Base-by-base conservation (phyloP, 306 rosid species). In the Pachyrhizus erosus region DNA sequence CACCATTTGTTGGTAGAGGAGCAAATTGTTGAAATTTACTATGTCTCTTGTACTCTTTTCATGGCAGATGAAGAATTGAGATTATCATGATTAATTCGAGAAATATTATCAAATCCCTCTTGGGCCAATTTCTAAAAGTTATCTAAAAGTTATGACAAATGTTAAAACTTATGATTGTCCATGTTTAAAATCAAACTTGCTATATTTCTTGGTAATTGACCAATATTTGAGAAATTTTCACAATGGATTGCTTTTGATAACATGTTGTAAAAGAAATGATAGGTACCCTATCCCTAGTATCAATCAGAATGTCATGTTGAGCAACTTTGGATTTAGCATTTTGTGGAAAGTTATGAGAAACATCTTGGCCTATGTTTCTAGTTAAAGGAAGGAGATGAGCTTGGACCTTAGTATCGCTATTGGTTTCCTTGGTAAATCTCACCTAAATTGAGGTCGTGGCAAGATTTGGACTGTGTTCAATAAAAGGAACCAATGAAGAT, bases 201-300 rank as follows among this genome's bases (percentile, higher is more conserved):
- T 82, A 92, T 89, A 87, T 94, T 95, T 9, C 86, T 82, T 67
- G 88, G 91, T 79, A 94, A 73, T 84, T 88, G 85, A 84, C 84
- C 64, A 81, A 82, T 60, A 42, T 54, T 79, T 66, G 88, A 80
- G 34, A 89, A 75, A 75, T 88, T 93, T 78, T 91, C 90, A 62
- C 91, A 86, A 48, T 84, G 87, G 86, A 87, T 40, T 77, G 95
- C 97, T 87, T 89, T 94, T 75, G 97, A 94, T 86, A 92, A 94
- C 84, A 94, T 90, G 79, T 94, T 94, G 48, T 89, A 90, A 62
- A 94, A 90, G 86, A 90, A 86, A 86, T 92, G 89, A 52, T 91
- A 94, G 54, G 97, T 91, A 87, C 92, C 69, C 97, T 87, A 68
- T 94, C 96, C 2, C 88, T 91, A 46, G 92, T 94, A 69, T 94